Base-by-base conservation (phyloP, 768 basidiomycete genomes). In the Exsudoporus frostii region DNA sequence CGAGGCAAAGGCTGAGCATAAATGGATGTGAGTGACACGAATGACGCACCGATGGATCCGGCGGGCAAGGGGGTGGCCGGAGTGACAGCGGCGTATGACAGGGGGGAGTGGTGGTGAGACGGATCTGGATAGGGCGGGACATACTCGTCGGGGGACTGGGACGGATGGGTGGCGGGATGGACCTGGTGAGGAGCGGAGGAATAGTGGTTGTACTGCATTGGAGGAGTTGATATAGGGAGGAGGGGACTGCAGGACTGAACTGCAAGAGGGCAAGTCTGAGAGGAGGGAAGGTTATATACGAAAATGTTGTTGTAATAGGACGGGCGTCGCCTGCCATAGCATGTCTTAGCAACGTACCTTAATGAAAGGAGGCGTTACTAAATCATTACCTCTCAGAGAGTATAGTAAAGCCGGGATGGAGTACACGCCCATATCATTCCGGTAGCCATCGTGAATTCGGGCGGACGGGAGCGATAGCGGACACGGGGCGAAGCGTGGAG, bases 261-360 rank as follows among this genome's bases (percentile, higher is more conserved):
- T 54, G 47, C 53, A 32, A 55, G 52, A 51, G 52, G 51, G 45
- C 27, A 47, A 53, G 45, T 25, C 37, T 58, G 41, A 47, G 47
- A 48, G 53, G 48, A 48, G 53, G 54, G 45, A 54, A 46, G 57
- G 55, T 71, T 70, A 68, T 70, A 70, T 70, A 70, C 55, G 63
- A 67, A 63, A 70, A 59, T 54, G 50, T 53, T 56, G 60, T 58
- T 64, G 63, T 71, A 65, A 64, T 69, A 61, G 62, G 59, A 60
- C 54, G 68, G 69, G 65, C 58, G 67, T 71, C 65, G 68, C 62
- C 68, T 71, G 64, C 60, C 63, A 66, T 56, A 37, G 58, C 53
- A 67, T 70, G 68, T 67, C 67, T 62, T 72, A 65, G 68, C 64
- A 68, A 64, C 58, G 69, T 70, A 68, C 69, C 69, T 70, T 70